Evolutionary conservation across 192 early-diverging fungal species (phyloP), one percentile per base, ranked within the genome.

Genomic region (Coemansia sp.): DNA sequence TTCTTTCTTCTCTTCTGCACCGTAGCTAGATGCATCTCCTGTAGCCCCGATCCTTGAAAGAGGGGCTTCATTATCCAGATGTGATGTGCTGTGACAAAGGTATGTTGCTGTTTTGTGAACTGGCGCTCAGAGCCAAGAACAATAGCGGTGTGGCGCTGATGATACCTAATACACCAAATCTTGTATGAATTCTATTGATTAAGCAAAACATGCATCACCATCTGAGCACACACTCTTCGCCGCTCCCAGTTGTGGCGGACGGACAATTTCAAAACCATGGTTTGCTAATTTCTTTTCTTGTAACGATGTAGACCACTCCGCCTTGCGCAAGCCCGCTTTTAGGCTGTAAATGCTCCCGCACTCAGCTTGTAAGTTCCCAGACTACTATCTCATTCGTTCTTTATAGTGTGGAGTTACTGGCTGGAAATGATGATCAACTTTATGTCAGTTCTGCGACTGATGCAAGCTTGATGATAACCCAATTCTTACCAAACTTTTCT

Each of bases 391-490:
- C n/a, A n/a, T n/a, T n/a, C n/a, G n/a, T n/a, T n/a, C n/a, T n/a
- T n/a, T n/a, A n/a, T n/a, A n/a, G 48, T 18, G 22, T 11, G 21
- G 7, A 18, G 19, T 15, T 44, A 5, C 12, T 50, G 19, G 21
- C 26, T 56, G 44, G 64, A 33, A 35, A 76, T 70, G 74, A 76
- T 76, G 68, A 62, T 18, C 29, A 60, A 19, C 37, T 60, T 27
- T 56, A 62, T 68, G 74, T 67, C 75, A 77, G 75, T 77, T 77
- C 75, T 77, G 75, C 75, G 41, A 77, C 75, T 68, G 75, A 77
- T 77, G 75, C 75, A 77, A 77, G 68, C 75, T 66, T 77, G 75
- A 77, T 62, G 75, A 77, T 57, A 77, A 61, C 50, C 48, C 29
- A 52, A 40, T 62, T 65, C 64, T 74, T 77, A 71, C 65, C 68